A percentile compares a stretch with the other conserved stretches of the same genome.
phyloP scores from a whole-genome alignment of 345 rosid species.

The Melaleuca quinquenervia region DNA sequence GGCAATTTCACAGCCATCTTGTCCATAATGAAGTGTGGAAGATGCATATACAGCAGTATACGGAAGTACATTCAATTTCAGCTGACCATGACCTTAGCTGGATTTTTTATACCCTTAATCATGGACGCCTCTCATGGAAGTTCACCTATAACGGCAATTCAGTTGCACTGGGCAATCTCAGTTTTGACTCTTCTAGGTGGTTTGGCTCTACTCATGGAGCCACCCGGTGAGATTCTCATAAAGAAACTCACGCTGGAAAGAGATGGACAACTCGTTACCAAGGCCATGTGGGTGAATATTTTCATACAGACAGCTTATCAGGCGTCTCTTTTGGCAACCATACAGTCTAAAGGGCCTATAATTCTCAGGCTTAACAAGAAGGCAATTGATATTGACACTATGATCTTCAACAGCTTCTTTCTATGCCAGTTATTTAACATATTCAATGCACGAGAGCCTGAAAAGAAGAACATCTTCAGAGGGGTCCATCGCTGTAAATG shows the following conservation, averaged over 20 bases:
- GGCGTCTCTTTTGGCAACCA: slow-evolving; percentile 2
- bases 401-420: slow-evolving; percentile 17
- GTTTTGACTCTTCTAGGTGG: slow-evolving; percentile 1
- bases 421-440: slow-evolving; percentile 16
- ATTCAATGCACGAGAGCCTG: too few relatives aligned
- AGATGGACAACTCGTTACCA: slow-evolving; percentile 11
- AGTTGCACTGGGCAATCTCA: background rate
- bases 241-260: slow-evolving; percentile 1
- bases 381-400: slow-evolving; percentile 3
- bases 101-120: background rate
- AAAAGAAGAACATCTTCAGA: slow-evolving; percentile 17
- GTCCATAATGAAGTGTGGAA: background rate
- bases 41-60: background rate
- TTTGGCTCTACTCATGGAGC: slow-evolving; percentile 10
- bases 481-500: background rate
- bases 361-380: slow-evolving; percentile 2
- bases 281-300: slow-evolving; percentile 19
- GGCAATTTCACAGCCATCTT: background rate
- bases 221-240: background rate
- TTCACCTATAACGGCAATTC: background rate
- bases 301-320: slow-evolving; percentile 11
- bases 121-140: background rate
- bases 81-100: background rate
- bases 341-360: slow-evolving; percentile 11
- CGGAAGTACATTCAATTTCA: background rate